Conservation (phyloP, 108 stramenopile genomes). For the Skeletonema menzelii region DNA sequence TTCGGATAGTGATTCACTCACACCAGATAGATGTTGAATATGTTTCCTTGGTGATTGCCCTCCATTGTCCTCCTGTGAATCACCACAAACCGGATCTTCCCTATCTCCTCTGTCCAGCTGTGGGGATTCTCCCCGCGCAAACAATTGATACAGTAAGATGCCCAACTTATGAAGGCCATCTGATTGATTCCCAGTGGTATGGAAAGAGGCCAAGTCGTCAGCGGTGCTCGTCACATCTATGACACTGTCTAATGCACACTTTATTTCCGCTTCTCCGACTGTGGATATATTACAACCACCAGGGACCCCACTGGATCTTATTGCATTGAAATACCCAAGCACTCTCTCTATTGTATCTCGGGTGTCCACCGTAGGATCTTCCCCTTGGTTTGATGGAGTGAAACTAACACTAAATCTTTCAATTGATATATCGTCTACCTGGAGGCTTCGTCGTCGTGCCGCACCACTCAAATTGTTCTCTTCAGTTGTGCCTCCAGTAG, state of each 20-base stretch:
- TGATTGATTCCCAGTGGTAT: neutral
- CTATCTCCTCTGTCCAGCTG: neutral
- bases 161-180: neutral
- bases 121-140: neutral
- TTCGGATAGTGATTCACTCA: neutral
- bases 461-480: neutral
- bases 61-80: neutral
- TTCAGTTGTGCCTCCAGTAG: neutral
- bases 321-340: neutral
- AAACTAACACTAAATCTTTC: neutral
- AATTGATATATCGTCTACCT: neutral
- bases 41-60: neutral
- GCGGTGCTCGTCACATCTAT: neutral
- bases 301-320: neutral
- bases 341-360: neutral
- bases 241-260: neutral
- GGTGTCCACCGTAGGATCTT: neutral
- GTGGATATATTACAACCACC: neutral
- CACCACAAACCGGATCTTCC: neutral
- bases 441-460: neutral
- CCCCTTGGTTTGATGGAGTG: neutral
- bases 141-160: neutral
- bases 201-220: neutral
- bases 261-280: slow-evolving; percentile 1
- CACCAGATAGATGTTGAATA: neutral